These are phyloP conservation scores for Pugionium cornutum DNA, from an alignment of 345 rosid genomes.

Conservation along the genomic window DNA sequence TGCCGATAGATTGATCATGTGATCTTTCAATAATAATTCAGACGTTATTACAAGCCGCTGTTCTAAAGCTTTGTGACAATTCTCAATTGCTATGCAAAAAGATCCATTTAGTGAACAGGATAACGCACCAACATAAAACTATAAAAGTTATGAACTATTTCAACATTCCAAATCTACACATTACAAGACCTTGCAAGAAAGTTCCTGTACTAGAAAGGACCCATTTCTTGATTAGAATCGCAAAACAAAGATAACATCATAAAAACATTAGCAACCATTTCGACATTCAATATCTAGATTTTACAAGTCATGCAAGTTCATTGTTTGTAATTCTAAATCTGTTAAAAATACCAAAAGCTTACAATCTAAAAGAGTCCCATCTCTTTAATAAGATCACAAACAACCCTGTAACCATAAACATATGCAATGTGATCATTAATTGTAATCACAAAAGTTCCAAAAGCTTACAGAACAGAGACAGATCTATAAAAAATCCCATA, in stretches of 20 bases:
- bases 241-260: too few species aligned
- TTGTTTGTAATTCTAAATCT: too few species aligned
- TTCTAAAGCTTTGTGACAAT: neutral
- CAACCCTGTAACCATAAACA: too few species aligned
- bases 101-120: neutral
- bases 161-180: neutral
- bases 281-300: slow-evolving; percentile 3
- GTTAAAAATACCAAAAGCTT: too few species aligned
- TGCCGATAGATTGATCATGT: neutral
- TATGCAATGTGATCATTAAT: neutral
- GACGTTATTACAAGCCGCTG: neutral
- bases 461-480: neutral
- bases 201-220: neutral
- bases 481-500: neutral
- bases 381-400: too few species aligned
- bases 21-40: too few species aligned
- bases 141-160: neutral
- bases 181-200: neutral
- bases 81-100: neutral
- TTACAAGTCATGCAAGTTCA: neutral
- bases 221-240: neutral
- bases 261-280: slow-evolving; percentile 6
- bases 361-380: too few species aligned
- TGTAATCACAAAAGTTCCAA: neutral
- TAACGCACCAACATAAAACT: neutral